Evolutionary conservation across 768 basidiomycete genomes (phyloP), one percentile per base, ranked within the genome.

Genomic region (Tylopilus felleus): DNA sequence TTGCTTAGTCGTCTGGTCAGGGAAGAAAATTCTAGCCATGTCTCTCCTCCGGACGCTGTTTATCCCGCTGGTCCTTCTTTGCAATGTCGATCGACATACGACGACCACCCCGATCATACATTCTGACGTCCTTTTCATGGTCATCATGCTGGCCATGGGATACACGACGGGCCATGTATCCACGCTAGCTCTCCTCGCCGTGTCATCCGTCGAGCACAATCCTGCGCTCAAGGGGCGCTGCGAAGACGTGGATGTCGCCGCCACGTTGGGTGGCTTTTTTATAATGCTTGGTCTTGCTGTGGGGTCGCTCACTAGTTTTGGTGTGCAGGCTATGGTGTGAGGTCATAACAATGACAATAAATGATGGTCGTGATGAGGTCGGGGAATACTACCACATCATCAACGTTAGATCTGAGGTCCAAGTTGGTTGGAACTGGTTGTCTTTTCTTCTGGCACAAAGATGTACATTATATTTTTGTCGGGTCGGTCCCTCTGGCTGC

Each of bases 161-260:
- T 64, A 82, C 43, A 80, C 87, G 8, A 92, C 88, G 59, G 93
- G 92, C 40, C 90, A 90, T 63, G 71, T 93, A 22, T 82, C 83
- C 8, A 88, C 86, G 54, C 59, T 89, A 52, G 84, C 84, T 65
- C 83, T 93, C 83, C 92, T 95, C 74, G 75, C 86, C 28, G 89
- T 86, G 7, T 82, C 92, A 1, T 92, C 90, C 3, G 69, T 41
- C 38, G 39, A 53, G 52, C 29, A 47, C 21, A 53, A 53, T 19
- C 52, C 52, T 10, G 21, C 45, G 88, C 3, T 81, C 84, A 55
- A 85, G 92, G 84, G 85, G 1, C 74, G 80, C 45, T 75, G 76
- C 48, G 86, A 89, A 54, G 88, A 93, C 65, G 87, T 93, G n/a
- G 91, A 94, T 61, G 78, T 88, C 8, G 90, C 90, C 5, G 92